phyloP scores from a whole-genome alignment of 2,329 filamentous ascomycete genomes.

The Epichloe elymi region DNA sequence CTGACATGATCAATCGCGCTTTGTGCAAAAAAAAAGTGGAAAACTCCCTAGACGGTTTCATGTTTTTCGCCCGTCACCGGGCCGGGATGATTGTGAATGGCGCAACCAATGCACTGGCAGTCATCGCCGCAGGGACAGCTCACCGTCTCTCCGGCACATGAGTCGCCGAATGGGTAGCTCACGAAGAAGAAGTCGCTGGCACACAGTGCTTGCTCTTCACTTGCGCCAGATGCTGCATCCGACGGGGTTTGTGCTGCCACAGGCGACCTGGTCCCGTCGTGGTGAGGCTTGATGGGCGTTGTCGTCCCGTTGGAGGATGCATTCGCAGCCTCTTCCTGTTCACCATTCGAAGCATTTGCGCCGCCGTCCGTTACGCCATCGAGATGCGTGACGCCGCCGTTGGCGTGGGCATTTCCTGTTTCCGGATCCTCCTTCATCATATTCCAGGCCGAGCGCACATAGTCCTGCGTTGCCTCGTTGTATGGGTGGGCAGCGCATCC shows the following conservation, averaged over 20 bases:
- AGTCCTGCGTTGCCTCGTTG: slow-evolving; percentile 46
- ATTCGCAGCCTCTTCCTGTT: slow-evolving; percentile 10
- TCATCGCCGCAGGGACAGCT: slow-evolving; percentile 47
- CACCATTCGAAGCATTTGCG: slow-evolving; percentile 13
- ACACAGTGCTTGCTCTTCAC: slow-evolving; percentile 38
- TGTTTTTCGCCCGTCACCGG: neutral
- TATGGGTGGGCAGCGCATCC: slow-evolving; percentile 57
- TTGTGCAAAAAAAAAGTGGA: no score
- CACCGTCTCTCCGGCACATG: slow-evolving; percentile 34
- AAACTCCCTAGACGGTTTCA: neutral
- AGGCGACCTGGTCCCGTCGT: slow-evolving; percentile 23
- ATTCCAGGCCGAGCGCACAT: slow-evolving; percentile 35
- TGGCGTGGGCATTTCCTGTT: slow-evolving; percentile 9
- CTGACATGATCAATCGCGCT: no score
- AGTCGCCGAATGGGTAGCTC: slow-evolving; percentile 34
- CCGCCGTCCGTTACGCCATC: slow-evolving; percentile 5
- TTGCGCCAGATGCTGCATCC: slow-evolving; percentile 28
- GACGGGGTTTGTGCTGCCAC: slow-evolving; percentile 32
- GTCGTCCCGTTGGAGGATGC: slow-evolving; percentile 10
- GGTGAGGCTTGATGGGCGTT: slow-evolving; percentile 7
- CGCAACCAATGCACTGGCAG: slow-evolving; percentile 44
- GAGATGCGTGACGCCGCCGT: neutral
- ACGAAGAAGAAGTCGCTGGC: slow-evolving; percentile 48
- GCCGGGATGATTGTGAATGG: slow-evolving; percentile 32
- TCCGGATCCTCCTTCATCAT: slow-evolving; percentile 25